Conservation (phyloP, 192 early-diverging fungal species). For the Backusella parvicylindrica region DNA sequence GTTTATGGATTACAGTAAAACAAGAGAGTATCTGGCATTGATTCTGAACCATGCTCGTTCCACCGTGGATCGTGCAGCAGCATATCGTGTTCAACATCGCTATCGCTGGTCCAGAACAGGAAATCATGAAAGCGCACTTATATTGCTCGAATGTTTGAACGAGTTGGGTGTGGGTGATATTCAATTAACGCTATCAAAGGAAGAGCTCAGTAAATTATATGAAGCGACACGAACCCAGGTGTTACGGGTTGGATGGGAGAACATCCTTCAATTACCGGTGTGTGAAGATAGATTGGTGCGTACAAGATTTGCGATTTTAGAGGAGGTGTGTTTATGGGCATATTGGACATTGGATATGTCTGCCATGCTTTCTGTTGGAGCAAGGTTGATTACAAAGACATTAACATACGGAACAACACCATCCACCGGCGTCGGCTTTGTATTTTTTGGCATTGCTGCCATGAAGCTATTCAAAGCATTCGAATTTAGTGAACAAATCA, state of each 20-base stretch:
- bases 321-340: constrained; percentile 30
- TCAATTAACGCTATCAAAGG: background rate
- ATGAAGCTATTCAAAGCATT: constrained; percentile 20
- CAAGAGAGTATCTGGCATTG: constrained; percentile 5
- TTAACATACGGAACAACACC: constrained; percentile 13
- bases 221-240: constrained; percentile 8
- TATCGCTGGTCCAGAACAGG: constrained; percentile 11
- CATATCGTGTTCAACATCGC: constrained; percentile 29
- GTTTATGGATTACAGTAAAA: constrained; percentile 23
- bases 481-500: constrained; percentile 27
- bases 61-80: constrained; percentile 25
- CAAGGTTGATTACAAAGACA: constrained; percentile 12
- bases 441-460: constrained; percentile 31
- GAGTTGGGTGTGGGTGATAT: constrained; percentile 25
- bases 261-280: constrained; percentile 12
- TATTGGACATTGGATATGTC: constrained; percentile 19
- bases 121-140: constrained; percentile 6
- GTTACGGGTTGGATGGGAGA: constrained; percentile 15
- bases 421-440: constrained; percentile 28
- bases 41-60: constrained; percentile 20
- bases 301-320: constrained; percentile 21
- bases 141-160: constrained; percentile 22
- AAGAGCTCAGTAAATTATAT: constrained; percentile 8
- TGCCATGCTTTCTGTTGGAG: constrained; percentile 12
- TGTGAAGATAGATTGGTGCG: constrained; percentile 18